phyloP scores from a whole-genome alignment of 179 eudicot genomes.

The Amaranthus tricolor region DNA sequence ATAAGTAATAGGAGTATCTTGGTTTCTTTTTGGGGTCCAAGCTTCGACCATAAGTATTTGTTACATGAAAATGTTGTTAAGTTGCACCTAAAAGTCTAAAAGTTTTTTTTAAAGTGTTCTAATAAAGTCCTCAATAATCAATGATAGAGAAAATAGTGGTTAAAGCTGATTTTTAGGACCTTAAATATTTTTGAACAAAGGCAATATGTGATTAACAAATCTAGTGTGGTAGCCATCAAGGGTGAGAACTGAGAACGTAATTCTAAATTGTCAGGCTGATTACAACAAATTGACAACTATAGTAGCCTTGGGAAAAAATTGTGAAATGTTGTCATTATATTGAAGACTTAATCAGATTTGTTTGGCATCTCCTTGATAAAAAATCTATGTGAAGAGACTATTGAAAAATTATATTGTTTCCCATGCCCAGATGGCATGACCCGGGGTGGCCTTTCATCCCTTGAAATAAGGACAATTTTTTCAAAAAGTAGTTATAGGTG shows the following conservation, averaged over 20 bases:
- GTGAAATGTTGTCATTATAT: constrained; percentile 8
- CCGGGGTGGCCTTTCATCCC: constrained; percentile 21
- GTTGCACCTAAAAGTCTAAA: no score
- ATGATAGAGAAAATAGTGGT: no score
- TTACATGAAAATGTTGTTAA: no score
- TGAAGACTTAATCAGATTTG: constrained; percentile 14
- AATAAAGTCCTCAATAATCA: no score
- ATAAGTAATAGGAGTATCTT: no score
- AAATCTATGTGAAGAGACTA: constrained; percentile 16
- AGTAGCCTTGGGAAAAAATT: constrained; percentile 9
- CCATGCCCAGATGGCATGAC: constrained; percentile 33
- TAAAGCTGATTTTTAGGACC: no score
- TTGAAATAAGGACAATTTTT: constrained; percentile 32
- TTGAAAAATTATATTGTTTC: constrained; percentile 27
- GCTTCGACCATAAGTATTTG: no score
- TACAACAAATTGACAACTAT: constrained; percentile 6
- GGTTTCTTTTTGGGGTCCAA: no score
- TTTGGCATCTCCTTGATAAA: constrained; percentile 17
- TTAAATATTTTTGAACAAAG: no score
- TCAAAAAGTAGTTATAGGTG: constrained; percentile 35
- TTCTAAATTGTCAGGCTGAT: constrained; percentile 1
- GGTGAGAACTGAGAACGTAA: background rate
- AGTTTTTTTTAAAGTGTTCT: no score
- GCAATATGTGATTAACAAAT: background rate
- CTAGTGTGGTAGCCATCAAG: background rate